Percentiles rank a stretch among this genome's conserved stretches.
These are phyloP conservation scores for Fusarium napiforme DNA, from an alignment of 2,329 filamentous ascomycete species.

Conservation along the genomic window DNA sequence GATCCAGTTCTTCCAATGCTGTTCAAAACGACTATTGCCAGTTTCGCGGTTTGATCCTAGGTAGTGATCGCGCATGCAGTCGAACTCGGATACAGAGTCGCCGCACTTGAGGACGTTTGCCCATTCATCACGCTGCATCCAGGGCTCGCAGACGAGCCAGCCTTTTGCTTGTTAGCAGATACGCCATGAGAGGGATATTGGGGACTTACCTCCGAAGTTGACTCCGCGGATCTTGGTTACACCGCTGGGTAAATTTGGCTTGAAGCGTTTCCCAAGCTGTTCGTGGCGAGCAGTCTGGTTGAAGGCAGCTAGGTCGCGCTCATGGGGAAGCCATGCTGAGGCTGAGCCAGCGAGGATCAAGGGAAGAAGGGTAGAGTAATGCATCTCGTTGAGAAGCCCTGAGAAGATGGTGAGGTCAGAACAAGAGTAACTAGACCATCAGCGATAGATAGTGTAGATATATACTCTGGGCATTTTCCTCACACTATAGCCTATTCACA, in stretches of 20 bases:
- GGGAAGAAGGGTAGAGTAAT: background rate
- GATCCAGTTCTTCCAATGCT: conserved; percentile 34
- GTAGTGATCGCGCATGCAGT: conserved; percentile 34
- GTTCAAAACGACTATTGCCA: conserved; percentile 23
- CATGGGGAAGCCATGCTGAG: conserved; percentile 27
- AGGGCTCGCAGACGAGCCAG: conserved; percentile 30
- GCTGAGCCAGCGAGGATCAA: conserved; percentile 6
- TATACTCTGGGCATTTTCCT: too few species aligned
- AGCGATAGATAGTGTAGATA: too few species aligned
- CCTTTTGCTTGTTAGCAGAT: background rate
- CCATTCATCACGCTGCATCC: conserved; percentile 23
- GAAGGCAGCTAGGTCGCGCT: conserved; percentile 29
- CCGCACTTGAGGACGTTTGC: conserved; percentile 18
- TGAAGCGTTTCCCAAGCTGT: conserved; percentile 27
- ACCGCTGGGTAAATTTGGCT: conserved; percentile 8
- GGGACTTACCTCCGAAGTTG: conserved; percentile 20
- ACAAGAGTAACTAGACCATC: background rate
- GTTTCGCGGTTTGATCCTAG: conserved; percentile 12
- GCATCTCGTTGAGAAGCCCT: background rate
- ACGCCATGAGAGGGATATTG: fast-evolving
- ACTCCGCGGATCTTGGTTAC: conserved; percentile 33
- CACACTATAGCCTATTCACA: background rate
- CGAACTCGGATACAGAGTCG: conserved; percentile 22
- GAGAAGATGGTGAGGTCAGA: fast-evolving
- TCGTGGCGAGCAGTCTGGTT: conserved; percentile 32